A percentile compares a stretch with the other conserved stretches of the same genome.
phyloP scores from a whole-genome alignment of 2,329 filamentous ascomycete genomes.

The Colletotrichum viniferum region DNA sequence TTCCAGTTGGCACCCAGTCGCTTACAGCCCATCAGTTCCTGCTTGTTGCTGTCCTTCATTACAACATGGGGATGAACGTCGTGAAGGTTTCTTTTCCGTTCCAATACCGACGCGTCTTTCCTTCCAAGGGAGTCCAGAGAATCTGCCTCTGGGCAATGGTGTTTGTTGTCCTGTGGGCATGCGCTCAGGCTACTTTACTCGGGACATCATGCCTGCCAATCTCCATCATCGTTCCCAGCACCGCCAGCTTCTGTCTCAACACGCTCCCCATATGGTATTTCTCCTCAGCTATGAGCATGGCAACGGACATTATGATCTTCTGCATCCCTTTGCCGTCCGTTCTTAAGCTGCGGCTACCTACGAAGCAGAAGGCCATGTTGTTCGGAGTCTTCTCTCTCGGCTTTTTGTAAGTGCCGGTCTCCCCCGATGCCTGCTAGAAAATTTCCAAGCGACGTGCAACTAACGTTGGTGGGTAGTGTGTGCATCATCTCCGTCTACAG shows the following conservation, averaged over 20 bases:
- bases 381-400: conserved; percentile 33
- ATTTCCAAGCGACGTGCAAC: background rate
- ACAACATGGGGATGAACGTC: conserved; percentile 35
- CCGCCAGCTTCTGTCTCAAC: conserved; percentile 29
- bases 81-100: conserved; percentile 36
- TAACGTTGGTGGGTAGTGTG: conserved; percentile 24
- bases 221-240: conserved; percentile 26
- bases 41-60: conserved; percentile 29
- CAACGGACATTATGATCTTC: conserved; percentile 32
- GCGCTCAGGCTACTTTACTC: conserved; percentile 28
- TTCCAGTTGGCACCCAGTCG: background rate
- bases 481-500: conserved; percentile 36
- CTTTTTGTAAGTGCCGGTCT: conserved; percentile 31
- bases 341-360: conserved; percentile 26
- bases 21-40: conserved; percentile 25
- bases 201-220: conserved; percentile 31
- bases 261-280: conserved; percentile 35
- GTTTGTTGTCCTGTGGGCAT: conserved; percentile 30
- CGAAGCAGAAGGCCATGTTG: conserved; percentile 30
- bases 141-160: conserved; percentile 32
- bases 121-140: conserved; percentile 21
- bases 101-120: conserved; percentile 37
- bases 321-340: conserved; percentile 30
- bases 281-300: conserved; percentile 30
- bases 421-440: background rate